Percentiles rank a stretch among this genome's conserved stretches.
phyloP scores from a whole-genome alignment of 116 monocot genomes.

The Papilionanthe hybrid region DNA sequence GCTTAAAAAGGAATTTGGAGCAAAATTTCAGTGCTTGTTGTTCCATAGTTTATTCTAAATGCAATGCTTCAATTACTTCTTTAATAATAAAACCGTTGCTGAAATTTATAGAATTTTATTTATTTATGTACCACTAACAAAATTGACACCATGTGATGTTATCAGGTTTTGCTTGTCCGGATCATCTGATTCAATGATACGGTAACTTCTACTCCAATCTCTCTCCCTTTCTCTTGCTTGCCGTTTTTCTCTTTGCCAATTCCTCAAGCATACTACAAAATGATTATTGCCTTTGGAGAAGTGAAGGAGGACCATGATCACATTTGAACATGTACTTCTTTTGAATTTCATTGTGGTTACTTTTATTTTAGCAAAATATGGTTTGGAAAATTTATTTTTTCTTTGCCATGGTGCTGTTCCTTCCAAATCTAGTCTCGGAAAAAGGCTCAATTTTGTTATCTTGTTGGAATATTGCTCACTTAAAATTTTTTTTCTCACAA shows the following conservation, averaged over 20 bases:
- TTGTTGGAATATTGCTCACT: not conserved
- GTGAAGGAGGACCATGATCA: not conserved
- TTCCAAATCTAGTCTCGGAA: not conserved
- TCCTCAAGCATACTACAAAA: conserved; percentile 3
- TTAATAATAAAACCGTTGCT: not conserved
- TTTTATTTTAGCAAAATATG: not conserved
- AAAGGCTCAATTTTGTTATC: not conserved
- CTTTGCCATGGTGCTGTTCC: not conserved
- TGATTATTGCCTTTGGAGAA: not conserved
- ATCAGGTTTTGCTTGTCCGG: conserved; percentile 91
- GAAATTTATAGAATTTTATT: not conserved
- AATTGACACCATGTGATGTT: conserved; percentile 4
- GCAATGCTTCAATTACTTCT: not conserved
- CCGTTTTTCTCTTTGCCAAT: not conserved
- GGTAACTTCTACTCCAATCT: conserved; percentile 36
- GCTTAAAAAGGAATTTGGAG: not conserved
- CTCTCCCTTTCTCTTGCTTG: not conserved
- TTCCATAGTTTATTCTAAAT: not conserved
- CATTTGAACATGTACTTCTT: not conserved
- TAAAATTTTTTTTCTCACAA: not conserved
- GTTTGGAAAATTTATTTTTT: not conserved
- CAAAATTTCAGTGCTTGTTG: not conserved
- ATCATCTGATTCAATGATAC: conserved; percentile 98
- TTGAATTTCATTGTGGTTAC: not conserved
- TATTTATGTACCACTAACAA: not conserved